Evolutionary conservation across 768 basidiomycete species (phyloP), one percentile per base, ranked within the genome.

Genomic region (Auriscalpium vulgare): DNA sequence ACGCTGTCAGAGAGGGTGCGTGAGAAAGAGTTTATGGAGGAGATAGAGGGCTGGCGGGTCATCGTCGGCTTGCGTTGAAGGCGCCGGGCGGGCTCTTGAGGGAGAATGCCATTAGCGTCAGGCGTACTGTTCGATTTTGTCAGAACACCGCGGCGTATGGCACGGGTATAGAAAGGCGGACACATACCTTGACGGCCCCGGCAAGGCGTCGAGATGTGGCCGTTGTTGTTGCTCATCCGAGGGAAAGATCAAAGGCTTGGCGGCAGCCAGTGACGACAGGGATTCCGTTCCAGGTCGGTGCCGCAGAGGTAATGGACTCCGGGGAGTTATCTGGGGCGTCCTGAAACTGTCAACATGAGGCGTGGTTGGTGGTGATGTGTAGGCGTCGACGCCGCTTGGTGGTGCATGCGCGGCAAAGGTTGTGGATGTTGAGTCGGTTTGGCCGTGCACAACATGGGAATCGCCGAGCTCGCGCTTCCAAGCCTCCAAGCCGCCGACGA

Each of bases 401-500:
- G 29, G 4, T 4, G 29, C 23, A 49, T 49, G 38, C 48, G 29
- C 35, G 57, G 47, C 19, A 51, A 37, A 16, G 34, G 14, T 17
- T 34, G 49, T 36, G 7, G 2, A 8, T 56, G 40, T 9, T 3
- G 34, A 8, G 57, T 21, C 17, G 45, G 43, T n/a, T 23, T 59
- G 49, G 19, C 66, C 62, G 16, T 62, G 55, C 29, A 51, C 63
- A 50, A 76, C 65, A 54, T 71, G 72, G 1, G 67, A 67, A 16
- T 75, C 76, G 1, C 81, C 77, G 49, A 87, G 68, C 47, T 80
- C 78, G 50, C 67, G 72, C 64, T 78, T 82, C 93, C 94, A 98
- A 3, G 84, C 89, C 49, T 85, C 79, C 48, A 91, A 73, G 1
- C 95, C 95, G 3, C 95, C 95, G 5, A 86, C 75, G 23, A 98